Percentiles rank a stretch among this genome's conserved stretches.
These are phyloP conservation scores for Astrothelium macrocarpum DNA, from an alignment of 495 filamentous ascomycete genomes.

Conservation along the genomic window DNA sequence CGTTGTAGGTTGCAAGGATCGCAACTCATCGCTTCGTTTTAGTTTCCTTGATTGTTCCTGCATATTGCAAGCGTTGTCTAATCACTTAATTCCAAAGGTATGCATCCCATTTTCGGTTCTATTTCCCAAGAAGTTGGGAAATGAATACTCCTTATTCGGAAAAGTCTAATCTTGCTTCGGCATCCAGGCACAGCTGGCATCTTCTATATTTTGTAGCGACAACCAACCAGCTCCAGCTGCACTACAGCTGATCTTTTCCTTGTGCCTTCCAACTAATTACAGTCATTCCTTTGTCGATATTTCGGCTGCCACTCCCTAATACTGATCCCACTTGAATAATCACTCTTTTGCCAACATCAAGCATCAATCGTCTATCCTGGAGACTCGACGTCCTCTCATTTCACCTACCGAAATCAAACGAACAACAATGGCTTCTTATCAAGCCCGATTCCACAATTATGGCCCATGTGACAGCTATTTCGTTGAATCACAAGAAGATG, in stretches of 20 bases:
- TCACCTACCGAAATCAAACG: slow-evolving; percentile 34
- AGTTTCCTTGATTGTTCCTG: slow-evolving; percentile 3
- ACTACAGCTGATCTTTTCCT: slow-evolving; percentile 16
- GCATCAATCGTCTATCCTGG: slow-evolving; percentile 24
- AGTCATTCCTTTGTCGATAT: slow-evolving; percentile 6
- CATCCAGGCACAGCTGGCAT: slow-evolving; percentile 8
- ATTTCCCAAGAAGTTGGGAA: slow-evolving; percentile 13
- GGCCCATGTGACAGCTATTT: slow-evolving; percentile 68
- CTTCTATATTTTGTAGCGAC: slow-evolving; percentile 25
- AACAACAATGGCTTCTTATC: slow-evolving; percentile 42
- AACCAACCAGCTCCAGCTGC: slow-evolving; percentile 22
- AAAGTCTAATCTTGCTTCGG: slow-evolving; percentile 15
- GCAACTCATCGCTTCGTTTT: slow-evolving; percentile 7
- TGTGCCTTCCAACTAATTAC: slow-evolving; percentile 46
- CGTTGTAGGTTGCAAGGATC: slow-evolving; percentile 23
- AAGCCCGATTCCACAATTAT: slow-evolving; percentile 24
- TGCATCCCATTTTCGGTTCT: slow-evolving; percentile 12
- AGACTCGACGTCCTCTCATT: slow-evolving; percentile 34
- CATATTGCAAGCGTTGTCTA: slow-evolving; percentile 8
- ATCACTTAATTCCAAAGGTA: slow-evolving; percentile 26
- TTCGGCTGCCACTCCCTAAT: slow-evolving; percentile 24
- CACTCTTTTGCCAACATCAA: slow-evolving; percentile 7
- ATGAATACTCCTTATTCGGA: slow-evolving; percentile 8
- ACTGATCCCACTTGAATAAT: slow-evolving; percentile 8
- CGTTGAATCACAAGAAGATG: slow-evolving; percentile 58